Percentiles rank a stretch among this genome's conserved stretches.
Conservation (phyloP, 2,329 filamentous ascomycete genomes). For the Ophiostoma himal-ulmi region DNA sequence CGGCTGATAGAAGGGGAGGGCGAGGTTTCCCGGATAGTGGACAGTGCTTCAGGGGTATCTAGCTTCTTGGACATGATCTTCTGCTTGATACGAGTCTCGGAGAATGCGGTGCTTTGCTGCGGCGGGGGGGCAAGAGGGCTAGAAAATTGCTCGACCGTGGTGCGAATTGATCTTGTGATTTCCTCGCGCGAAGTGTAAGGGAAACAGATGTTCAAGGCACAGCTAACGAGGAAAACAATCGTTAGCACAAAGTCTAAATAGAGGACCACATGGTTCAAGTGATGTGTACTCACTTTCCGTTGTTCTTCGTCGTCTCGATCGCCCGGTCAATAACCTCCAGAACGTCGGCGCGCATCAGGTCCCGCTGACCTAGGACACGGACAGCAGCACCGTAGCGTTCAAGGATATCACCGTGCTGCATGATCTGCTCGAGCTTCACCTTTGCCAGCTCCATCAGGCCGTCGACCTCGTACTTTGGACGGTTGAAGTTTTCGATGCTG, state of each 20-base stretch:
- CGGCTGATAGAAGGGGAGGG: constrained; percentile 38
- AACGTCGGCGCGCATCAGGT: constrained; percentile 80
- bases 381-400: constrained; percentile 88
- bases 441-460: constrained; percentile 97
- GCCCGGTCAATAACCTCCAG: constrained; percentile 81
- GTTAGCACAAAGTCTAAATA: not conserved
- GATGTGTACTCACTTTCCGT: constrained; percentile 58
- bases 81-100: constrained; percentile 77
- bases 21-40: constrained; percentile 46
- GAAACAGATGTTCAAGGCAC: constrained; percentile 85
- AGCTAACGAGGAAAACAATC: constrained; percentile 34
- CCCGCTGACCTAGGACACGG: constrained; percentile 75
- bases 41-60: constrained; percentile 42
- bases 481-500: constrained; percentile 98
- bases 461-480: constrained; percentile 92
- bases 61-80: constrained; percentile 69
- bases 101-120: constrained; percentile 66
- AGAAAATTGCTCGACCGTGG: constrained; percentile 81
- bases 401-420: constrained; percentile 86
- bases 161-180: constrained; percentile 82
- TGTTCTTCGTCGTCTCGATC: constrained; percentile 78
- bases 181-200: constrained; percentile 95
- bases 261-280: not conserved
- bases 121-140: constrained; percentile 60
- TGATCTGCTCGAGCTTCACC: constrained; percentile 84